A percentile compares a stretch with the other conserved stretches of the same genome.
These are phyloP conservation scores for Inosperma sp. DNA, from an alignment of 768 basidiomycete genomes.

Conservation along the genomic window DNA sequence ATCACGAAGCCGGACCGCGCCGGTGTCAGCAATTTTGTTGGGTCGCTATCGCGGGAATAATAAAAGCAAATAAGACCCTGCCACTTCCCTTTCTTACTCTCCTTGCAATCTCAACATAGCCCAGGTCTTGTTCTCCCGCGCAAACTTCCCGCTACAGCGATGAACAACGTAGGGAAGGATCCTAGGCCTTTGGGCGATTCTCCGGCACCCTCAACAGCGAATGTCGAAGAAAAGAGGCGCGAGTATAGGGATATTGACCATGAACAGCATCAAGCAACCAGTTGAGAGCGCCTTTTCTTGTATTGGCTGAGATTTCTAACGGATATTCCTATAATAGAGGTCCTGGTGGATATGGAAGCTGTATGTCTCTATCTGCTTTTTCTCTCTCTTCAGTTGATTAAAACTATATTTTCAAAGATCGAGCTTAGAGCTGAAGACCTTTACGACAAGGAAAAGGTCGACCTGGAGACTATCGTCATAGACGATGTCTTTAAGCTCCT, in stretches of 20 bases:
- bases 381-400: conserved; percentile 5
- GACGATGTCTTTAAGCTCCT: conserved; percentile 96
- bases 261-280: conserved; percentile 61
- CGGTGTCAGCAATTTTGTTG: conserved; percentile 11
- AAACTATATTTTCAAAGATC: conserved; percentile 42
- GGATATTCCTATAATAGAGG: conserved; percentile 44
- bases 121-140: conserved; percentile 9
- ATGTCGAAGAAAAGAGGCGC: conserved; percentile 54
- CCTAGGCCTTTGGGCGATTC: conserved; percentile 50
- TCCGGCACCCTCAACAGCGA: conserved; percentile 20
- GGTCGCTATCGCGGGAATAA: conserved; percentile 16
- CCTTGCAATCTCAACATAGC: conserved; percentile 7
- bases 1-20: conserved; percentile 4
- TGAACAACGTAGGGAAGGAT: conserved; percentile 45
- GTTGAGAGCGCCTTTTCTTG: conserved; percentile 42
- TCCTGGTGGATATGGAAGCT: conserved; percentile 81
- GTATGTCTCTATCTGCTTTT: conserved; percentile 34
- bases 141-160: conserved; percentile 12
- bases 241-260: conserved; percentile 87
- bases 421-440: conserved; percentile 90
- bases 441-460: conserved; percentile 99
- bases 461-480: conserved; percentile 93
- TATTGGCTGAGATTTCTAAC: conserved; percentile 12
- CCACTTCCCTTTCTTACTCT: conserved; percentile 15
- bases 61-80: conserved; percentile 21